These are phyloP conservation scores for Alternaria viburni DNA, from an alignment of 2,329 filamentous ascomycete species.

Conservation along the genomic window DNA sequence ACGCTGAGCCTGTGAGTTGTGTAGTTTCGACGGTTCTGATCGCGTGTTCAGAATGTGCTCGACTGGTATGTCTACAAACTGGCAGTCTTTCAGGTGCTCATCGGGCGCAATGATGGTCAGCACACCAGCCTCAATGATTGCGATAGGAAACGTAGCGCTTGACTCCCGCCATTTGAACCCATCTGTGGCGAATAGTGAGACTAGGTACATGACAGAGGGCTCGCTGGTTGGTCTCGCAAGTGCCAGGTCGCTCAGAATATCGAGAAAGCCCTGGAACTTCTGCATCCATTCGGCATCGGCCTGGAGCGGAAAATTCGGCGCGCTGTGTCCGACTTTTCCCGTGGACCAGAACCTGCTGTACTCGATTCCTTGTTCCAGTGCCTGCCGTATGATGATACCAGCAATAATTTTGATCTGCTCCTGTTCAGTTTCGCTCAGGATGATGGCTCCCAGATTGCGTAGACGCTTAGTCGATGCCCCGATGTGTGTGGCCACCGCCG, in stretches of 20 bases:
- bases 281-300: slow-evolving; percentile 31
- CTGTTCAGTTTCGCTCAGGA: slow-evolving; percentile 25
- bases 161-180: slow-evolving; percentile 28
- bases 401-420: slow-evolving; percentile 43
- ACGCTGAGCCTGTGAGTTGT: slow-evolving; percentile 28
- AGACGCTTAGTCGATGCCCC: slow-evolving; percentile 13
- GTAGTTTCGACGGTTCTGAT: slow-evolving; percentile 17
- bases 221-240: slow-evolving; percentile 17
- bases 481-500: slow-evolving; percentile 23
- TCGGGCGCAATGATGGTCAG: slow-evolving; percentile 33
- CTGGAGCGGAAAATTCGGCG: slow-evolving; percentile 29
- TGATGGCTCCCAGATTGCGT: slow-evolving; percentile 29
- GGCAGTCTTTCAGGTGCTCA: slow-evolving; percentile 14
- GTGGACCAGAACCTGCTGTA: slow-evolving; percentile 38
- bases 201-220: slow-evolving; percentile 26
- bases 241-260: slow-evolving; percentile 25
- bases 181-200: slow-evolving; percentile 28
- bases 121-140: slow-evolving; percentile 22
- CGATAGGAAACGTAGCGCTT: slow-evolving; percentile 13
- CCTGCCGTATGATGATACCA: slow-evolving; percentile 38
- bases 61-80: slow-evolving; percentile 40
- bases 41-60: slow-evolving; percentile 20
- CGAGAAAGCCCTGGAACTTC: slow-evolving; percentile 37
- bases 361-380: slow-evolving; percentile 26
- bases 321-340: slow-evolving; percentile 27